Base-by-base conservation (phyloP, 805 yeast genomes). In the Lipomyces starkeyi region DNA sequence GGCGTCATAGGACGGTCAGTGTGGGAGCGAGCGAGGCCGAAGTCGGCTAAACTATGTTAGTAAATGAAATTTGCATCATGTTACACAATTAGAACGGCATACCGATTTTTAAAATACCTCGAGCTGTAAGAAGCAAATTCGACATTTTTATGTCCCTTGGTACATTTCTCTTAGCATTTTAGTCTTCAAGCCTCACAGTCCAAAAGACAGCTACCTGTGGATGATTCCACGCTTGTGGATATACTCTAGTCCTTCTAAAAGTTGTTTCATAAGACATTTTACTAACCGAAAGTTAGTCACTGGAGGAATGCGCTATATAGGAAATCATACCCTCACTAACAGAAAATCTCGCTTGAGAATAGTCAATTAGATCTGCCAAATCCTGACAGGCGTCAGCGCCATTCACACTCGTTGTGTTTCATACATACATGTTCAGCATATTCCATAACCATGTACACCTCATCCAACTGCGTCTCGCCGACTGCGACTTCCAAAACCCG, bases 401-500 rank as follows among this genome's bases (percentile, higher is more conserved):
- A 32, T 35, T 22, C 25, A 1, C 60, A 32, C 27, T 17, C 4
- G 9, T 43, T 8, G 49, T 43, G 13, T n/a, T 29, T 25, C 60
- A n/a, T 20, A 32, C 71, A 22, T 59, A 67, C 71, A 63, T 93
- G 96, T 75, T 91, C 93, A 82, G 93, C 87, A 76, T 93, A 94
- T 70, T 93, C 97, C 76, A 94, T 90, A 4, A 92, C 87, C 97
- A 94, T 93, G 75, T 87, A 91, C 3, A 92, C 86, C 59, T 85
- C 87, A 53, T 69, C 71, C 49, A 69, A 86, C 58, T 86, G 87
- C 78, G 78, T 76, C 80, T 73, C 77, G 71, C 91, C 96, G 20
- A 92, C 89, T 91, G 93, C 92, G 83, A 93, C 91, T 76, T 93
- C 98, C 52, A 85, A 78, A 49, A 94, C 81, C 0, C 93, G 88